Evolutionary conservation across 1,284 basidiomycete genomes (phyloP).

Genomic region (Singerocomus inundabilis): DNA sequence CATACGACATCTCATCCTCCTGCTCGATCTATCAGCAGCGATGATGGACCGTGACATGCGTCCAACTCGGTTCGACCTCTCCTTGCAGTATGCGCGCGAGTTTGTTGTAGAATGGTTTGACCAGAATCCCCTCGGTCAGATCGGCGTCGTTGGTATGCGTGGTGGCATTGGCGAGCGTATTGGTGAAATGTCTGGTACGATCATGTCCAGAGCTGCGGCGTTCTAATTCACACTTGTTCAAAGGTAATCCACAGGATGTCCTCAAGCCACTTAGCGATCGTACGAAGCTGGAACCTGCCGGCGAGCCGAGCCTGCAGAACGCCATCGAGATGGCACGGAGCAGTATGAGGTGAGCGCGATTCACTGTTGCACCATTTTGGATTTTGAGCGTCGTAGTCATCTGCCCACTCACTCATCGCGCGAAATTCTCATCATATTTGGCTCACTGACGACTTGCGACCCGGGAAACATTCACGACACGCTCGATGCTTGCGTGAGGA

Average conservation of each 20-base stretch:
- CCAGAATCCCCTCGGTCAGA: constrained; percentile 98
- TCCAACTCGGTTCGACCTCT: constrained; percentile 88
- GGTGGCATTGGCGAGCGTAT: constrained; percentile 85
- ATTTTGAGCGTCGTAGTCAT: constrained; percentile 55
- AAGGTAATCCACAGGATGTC: constrained; percentile 95
- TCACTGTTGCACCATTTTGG: constrained; percentile 16
- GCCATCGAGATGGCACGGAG: constrained; percentile 93
- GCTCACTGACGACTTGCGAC: constrained; percentile 94
- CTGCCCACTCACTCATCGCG: constrained; percentile 93
- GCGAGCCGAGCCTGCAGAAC: constrained; percentile 96
- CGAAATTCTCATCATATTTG: constrained; percentile 92
- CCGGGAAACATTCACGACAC: constrained; percentile 96
- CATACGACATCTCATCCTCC: constrained; percentile 90
- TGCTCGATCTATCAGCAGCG: constrained; percentile 87
- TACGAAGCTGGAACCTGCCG: constrained; percentile 84
- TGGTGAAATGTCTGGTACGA: constrained; percentile 83
- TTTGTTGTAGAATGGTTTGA: constrained; percentile 99
- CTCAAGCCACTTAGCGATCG: constrained; percentile 83
- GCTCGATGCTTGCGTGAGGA: constrained; percentile 75
- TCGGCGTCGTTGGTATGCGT: constrained; percentile 90
- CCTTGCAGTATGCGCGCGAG: constrained; percentile 84
- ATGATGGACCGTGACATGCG: constrained; percentile 97
- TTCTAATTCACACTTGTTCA: constrained; percentile 1
- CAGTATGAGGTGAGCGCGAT: constrained; percentile 69
- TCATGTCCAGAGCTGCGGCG: not conserved